These are phyloP conservation scores for Plectosphaerella sp. DNA, from an alignment of 2,329 filamentous ascomycete genomes.

Conservation along the genomic window DNA sequence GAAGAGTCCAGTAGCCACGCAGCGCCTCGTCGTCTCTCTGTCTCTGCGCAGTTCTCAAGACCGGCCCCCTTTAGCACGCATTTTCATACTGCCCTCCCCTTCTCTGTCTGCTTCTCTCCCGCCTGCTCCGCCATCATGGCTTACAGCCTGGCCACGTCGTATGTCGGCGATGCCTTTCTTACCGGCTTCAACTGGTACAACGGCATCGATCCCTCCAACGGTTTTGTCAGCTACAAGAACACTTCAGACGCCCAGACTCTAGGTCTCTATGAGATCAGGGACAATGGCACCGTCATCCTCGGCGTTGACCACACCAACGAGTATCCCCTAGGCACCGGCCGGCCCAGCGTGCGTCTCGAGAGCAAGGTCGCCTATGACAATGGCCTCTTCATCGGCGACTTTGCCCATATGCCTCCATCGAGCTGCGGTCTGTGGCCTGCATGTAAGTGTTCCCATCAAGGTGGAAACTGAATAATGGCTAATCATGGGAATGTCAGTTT, in stretches of 20 bases:
- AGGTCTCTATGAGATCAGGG: slow-evolving; percentile 29
- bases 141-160: slow-evolving; percentile 39
- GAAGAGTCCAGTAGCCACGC: neutral
- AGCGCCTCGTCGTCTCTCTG: neutral
- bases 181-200: slow-evolving; percentile 46
- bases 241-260: slow-evolving; percentile 30
- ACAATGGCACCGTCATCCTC: slow-evolving; percentile 30
- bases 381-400: slow-evolving; percentile 67
- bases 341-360: slow-evolving; percentile 60
- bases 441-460: slow-evolving; percentile 36
- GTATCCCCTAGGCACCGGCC: slow-evolving; percentile 32
- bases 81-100: neutral
- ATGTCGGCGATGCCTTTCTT: slow-evolving; percentile 37
- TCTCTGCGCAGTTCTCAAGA: too few relatives aligned
- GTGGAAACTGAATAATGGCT: neutral
- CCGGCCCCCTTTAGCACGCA: too few relatives aligned
- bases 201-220: slow-evolving; percentile 56
- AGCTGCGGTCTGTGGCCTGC: slow-evolving; percentile 72
- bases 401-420: slow-evolving; percentile 68
- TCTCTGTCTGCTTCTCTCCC: neutral
- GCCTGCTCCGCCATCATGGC: slow-evolving; percentile 6
- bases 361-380: slow-evolving; percentile 60
- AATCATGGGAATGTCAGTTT: slow-evolving; percentile 30
- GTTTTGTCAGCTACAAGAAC: slow-evolving; percentile 56
- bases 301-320: slow-evolving; percentile 37